Base-by-base conservation (phyloP, 2,329 filamentous ascomycete species). In the Cryoendolithus antarcticus region DNA sequence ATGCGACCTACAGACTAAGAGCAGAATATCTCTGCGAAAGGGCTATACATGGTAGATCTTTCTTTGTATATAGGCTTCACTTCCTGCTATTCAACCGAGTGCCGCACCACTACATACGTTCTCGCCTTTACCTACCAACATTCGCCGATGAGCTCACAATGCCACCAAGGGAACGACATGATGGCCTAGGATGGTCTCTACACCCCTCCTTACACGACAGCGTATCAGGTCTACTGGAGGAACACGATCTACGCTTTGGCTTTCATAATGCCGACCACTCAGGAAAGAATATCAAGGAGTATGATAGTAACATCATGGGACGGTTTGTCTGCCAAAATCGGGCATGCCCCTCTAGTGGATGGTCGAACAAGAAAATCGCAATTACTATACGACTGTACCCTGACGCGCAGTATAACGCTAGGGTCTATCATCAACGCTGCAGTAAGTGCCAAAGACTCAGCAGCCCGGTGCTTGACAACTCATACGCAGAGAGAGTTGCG, bases 351-450 rank as follows among this genome's bases (percentile, higher is more conserved):
- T 44, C 45, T 0, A 41, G 19, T 6, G 61, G 56, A 32, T 66
- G 63, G 62, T 45, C 49, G 4, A 66, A 62, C 54, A 62, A 57
- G 40, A 54, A 41, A 42, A 59, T 65, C 36, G 57, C 62, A 7
- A 61, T 65, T 31, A 63, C 57, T 0, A 65, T 67, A 27, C 57
- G 62, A 9, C 49, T 63, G 48, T 67, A 65, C 44, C 32, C 42
- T 2, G 48, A 40, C 9, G 6, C 46, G 29, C 47, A 45, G 51
- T 67, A 68, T 44, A 68, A 67, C 46, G 63, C 61, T 21, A 49
- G 58, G 39, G 61, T 68, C 30, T 68, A 65, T 44, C 52, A 65
- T 44, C 62, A 67, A 47, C 55, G 57, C 4, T 67, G 62, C 48
- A 56, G 51, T 38, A n/a, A 6, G 8, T 66, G 63, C 45, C 47